Evolutionary conservation across 768 basidiomycete genomes (phyloP), one percentile per base, ranked within the genome.

Genomic region (Cystofilobasidium ferigula): DNA sequence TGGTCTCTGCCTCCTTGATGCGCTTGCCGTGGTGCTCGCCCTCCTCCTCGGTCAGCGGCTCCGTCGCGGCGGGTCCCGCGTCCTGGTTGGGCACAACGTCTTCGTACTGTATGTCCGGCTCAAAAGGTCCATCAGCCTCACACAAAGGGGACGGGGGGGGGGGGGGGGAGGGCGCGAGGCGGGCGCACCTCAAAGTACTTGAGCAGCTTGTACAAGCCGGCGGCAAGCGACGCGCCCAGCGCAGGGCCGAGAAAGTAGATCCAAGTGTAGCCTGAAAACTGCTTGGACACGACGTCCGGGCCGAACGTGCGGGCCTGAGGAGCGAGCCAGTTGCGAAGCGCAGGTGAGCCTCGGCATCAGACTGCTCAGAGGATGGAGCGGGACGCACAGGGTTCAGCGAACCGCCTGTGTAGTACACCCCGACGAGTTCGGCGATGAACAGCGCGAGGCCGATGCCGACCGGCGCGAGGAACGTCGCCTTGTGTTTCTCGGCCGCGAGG

Each of bases 401-500:
- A 3, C 57, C 61, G 42, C 48, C 61, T 8, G 48, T 67, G 36
- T 38, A 67, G 35, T 67, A 45, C 32, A 61, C 48, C 7, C 70
- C 70, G 1, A 64, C 32, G 34, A 71, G 47, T 38, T 71, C 63
- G 20, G 64, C 67, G n/a, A 63, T 69, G 66, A 75, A 76, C 10
- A 76, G 69, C 20, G 76, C 72, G 7, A 75, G 72, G 61, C 77
- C 78, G 61, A 79, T 79, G 57, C 78, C 78, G 69, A 79, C 74
- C 0, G 78, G 78, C 14, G 78, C 77, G 35, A 79, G 72, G 71
- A 76, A 78, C 0, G 78, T 78, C 1, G 77, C 78, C 64, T 77
- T 77, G 70, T 76, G 74, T 69, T 74, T 72, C 62, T 70, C 71
- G 24, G 43, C 53, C 24, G 53, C 63, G 22, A 64, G 56, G 16